Percentiles rank a stretch among this genome's conserved stretches.
Conservation (phyloP, 2,329 filamentous ascomycete species). For the Didymella exigua region DNA sequence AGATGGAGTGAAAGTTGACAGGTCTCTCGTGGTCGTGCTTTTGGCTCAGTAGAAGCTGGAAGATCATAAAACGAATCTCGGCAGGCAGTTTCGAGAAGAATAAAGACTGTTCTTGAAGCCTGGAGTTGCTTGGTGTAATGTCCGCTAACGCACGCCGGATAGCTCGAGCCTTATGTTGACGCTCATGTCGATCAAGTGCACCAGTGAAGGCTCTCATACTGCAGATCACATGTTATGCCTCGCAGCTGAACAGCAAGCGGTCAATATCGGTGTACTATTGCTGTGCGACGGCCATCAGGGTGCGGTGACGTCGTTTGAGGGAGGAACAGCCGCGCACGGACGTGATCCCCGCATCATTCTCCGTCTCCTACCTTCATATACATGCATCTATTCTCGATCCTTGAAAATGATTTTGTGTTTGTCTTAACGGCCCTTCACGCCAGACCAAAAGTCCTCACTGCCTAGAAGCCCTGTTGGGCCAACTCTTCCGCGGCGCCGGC, state of each 20-base stretch:
- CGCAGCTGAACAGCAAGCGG: background rate
- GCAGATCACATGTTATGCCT: background rate
- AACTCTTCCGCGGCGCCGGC: background rate
- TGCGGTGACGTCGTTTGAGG: constrained; percentile 2
- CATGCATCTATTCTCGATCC: background rate
- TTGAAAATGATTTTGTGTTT: background rate
- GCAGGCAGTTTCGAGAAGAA: constrained; percentile 33
- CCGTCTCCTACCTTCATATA: background rate
- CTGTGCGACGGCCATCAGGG: background rate
- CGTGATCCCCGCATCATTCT: background rate
- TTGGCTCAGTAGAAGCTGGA: constrained; percentile 24
- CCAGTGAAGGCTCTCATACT: constrained; percentile 8
- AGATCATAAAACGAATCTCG: constrained; percentile 31
- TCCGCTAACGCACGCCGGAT: constrained; percentile 23
- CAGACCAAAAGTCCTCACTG: background rate
- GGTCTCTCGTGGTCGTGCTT: constrained; percentile 9
- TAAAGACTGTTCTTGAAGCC: constrained; percentile 27
- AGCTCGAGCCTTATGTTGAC: constrained; percentile 21
- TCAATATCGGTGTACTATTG: background rate
- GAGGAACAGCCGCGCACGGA: constrained; percentile 5
- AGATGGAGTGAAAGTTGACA: constrained; percentile 14
- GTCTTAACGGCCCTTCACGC: background rate
- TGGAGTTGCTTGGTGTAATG: constrained; percentile 26
- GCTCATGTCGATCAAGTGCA: constrained; percentile 14
- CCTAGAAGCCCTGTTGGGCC: background rate